Evolutionary conservation across 2,329 filamentous ascomycete species (phyloP).

Genomic region (Colletotrichum sp.): DNA sequence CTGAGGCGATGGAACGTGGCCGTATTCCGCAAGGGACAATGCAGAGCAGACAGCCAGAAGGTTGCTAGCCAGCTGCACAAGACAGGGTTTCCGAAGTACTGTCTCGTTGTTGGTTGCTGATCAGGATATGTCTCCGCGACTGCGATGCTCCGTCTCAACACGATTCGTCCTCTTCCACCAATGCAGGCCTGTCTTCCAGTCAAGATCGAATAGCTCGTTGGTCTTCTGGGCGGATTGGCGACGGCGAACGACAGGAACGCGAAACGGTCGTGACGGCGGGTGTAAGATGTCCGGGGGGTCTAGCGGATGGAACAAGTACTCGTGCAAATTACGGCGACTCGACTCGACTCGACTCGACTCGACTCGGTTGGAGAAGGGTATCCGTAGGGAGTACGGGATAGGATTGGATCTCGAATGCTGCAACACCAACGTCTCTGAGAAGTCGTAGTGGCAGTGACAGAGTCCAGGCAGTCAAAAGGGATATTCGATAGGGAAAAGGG

Average conservation of each 20-base stretch:
- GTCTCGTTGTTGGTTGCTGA: not conserved
- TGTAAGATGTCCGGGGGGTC: conserved; percentile 6
- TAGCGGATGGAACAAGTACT: not conserved
- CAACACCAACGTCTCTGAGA: not conserved
- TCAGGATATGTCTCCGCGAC: not conserved
- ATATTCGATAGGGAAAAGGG: not conserved
- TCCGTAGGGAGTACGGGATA: not conserved
- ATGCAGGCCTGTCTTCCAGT: not conserved
- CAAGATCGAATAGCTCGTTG: not conserved
- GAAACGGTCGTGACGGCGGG: not conserved
- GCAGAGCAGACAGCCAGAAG: not conserved
- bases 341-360: not conserved
- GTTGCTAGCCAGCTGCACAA: not conserved
- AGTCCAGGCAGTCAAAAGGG: not conserved
- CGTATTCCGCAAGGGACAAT: not conserved
- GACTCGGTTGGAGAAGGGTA: not conserved
- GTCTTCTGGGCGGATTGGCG: not conserved
- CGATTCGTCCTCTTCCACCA: not conserved
- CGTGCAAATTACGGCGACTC: not conserved
- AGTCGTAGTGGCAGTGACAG: not conserved
- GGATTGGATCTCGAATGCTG: not conserved
- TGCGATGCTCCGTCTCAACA: not conserved
- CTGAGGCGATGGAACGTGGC: not conserved
- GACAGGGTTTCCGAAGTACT: not conserved
- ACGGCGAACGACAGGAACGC: not conserved